Base-by-base conservation (phyloP, 768 basidiomycete genomes). In the Leccinum barrowsii region DNA sequence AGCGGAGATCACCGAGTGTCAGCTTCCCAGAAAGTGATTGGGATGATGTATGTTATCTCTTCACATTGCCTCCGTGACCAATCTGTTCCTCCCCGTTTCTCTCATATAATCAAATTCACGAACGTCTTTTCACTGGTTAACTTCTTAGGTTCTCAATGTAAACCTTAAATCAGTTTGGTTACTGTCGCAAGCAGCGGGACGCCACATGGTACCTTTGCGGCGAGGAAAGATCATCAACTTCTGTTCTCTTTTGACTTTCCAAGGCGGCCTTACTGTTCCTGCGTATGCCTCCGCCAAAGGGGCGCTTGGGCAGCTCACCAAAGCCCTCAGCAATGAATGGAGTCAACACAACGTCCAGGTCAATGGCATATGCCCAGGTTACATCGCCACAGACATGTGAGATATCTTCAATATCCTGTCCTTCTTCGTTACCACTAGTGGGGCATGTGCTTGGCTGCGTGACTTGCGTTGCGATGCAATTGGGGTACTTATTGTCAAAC, bases 291-390 rank as follows among this genome's bases (percentile, higher is more conserved):
- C 94, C 4, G 90, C 94, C 8, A 96, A 95, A 71, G 92, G 92
- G 56, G 92, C 90, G 19, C 78, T 92, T 32, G 90, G 89, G 10
- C 88, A 89, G 69, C 78, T 92, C 65, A 92, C 92, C 26, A 94
- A 94, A 74, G 89, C 93, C 2, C 83, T 96, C 66, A 86, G 88
- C 66, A 97, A 97, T 73, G 94, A 96, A 72, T 97, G 94, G 94
- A 89, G 90, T 59, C 80, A 82, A 66, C 83, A 90, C 65, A 92
- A 92, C 63, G 84, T 96, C 54, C 88, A 93, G 71, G 92, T 95
- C 17, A 94, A 95, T 69, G 89, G 82, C 22, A 90, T 96, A 63
- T 87, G 86, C 63, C 92, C 92, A 30, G 93, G 92, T 32, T 94
- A 94, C 73, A 87, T 95, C 66, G 82, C 82, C 26, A 96, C 93